Evolutionary conservation across 495 filamentous ascomycete species (phyloP), one percentile per base, ranked within the genome.

Genomic region (Daldinia concentrica): DNA sequence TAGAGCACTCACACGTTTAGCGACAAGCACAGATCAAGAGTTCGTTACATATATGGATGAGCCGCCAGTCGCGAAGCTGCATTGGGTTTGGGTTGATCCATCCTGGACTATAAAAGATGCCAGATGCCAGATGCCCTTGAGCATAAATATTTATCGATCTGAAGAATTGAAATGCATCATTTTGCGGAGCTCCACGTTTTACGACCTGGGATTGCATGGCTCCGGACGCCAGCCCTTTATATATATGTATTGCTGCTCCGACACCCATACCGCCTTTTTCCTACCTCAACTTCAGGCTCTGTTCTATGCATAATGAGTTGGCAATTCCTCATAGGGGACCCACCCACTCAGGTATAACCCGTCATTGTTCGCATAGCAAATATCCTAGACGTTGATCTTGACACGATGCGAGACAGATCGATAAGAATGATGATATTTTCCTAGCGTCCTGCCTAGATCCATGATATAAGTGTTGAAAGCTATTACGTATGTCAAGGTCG

Each of bases 261-360:
- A 39, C 67, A 69, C 72, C 72, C 72, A 74, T 75, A 76, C 75
- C 73, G 75, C 77, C 74, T 76, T 72, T 78, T 79, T 64, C 70
- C 58, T 66, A 30, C 71, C 64, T 79, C 74, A 74, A 72, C 64
- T 71, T 73, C 69, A 73, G 73, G 73, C 69, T 73, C 71, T 72
- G 69, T 70, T 68, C 68, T 74, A 79, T 80, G 78, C 78, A 80
- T 69, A 78, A 76, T 79, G 78, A 78, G 78, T 74, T 79, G 78
- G 76, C 78, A 77, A 68, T 76, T 75, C 65, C 78, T 73, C 68
- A 76, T 79, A 72, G 73, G 74, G 68, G 66, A 58, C 71, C 66
- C 73, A 68, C 69, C 73, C 68, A 68, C 59, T 64, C 72, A 76
- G 75, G 73, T 77, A 75, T 58, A 73, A 74, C 74, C 55, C 69